Base-by-base conservation (phyloP, 148 eudicot genomes). In the Polygonum maritimum region DNA sequence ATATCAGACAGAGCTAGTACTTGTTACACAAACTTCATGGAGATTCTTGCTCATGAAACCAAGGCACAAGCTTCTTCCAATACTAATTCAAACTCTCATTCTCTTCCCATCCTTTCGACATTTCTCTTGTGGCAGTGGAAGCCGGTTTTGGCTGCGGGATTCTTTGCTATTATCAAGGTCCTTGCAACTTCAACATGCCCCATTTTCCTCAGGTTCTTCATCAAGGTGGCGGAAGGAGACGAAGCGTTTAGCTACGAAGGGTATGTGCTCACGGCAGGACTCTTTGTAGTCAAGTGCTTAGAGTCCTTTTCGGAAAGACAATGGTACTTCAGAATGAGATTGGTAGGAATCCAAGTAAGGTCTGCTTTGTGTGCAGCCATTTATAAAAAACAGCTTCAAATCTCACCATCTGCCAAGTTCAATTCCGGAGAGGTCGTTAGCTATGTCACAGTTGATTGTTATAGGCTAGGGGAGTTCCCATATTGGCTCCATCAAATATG, bases 221-320 rank as follows among this genome's bases (percentile, higher is more conserved):
- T 88, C 31, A 35, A 76, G 57, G 81, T 82, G 26, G 77, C 81
- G 3, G 78, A 73, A 47, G 83, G 85, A 6, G 39, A 82, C 11
- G 58, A 74, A 62, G 35, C 69, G 1, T 85, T 86, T 72, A 82
- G 71, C 14, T 75, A 81, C 45, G 91, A 86, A 48, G 88, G 85
- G 8, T 84, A 80, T 77, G 82, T 69, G 26, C 26, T 88, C 2
- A 75, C 86, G 26, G 54, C 26, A 4, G 62, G 76, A 13, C 80
- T 88, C 2, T 81, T 86, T 41, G 47, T 81, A 3, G 75, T 80
- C 11, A 86, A 88, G 71, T 78, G 82, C 80, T 38, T 88, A 2
- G 91, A 88, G 77, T 86, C 89, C 44, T 26, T 88, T 10, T 81
- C 89, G 16, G 88, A 86, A 82, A 85, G 91, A 48, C 92, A 85